Base-by-base conservation (phyloP, 2,329 filamentous ascomycete species). In the Knoxdaviesia proteae region DNA sequence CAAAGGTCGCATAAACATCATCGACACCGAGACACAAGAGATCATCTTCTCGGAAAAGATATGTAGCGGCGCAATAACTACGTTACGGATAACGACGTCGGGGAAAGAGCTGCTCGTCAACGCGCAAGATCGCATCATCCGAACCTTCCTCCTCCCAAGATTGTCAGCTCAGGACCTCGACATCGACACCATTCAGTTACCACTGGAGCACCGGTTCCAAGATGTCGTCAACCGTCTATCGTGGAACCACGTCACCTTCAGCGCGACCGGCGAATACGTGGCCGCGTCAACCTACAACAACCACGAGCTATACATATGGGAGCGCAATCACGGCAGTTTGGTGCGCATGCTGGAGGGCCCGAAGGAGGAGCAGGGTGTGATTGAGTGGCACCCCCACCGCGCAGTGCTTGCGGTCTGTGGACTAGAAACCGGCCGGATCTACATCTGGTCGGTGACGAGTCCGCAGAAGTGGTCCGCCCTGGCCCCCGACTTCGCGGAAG, bases 241-340 rank as follows among this genome's bases (percentile, higher is more conserved):
- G 6, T 98, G 90, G 90, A 98, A 96, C 54, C 86, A 94, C 54
- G 87, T 94, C 45, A 86, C 87, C 0, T 96, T 98, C 57, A 93
- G 84, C 53, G 80, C 84, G 1, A 90, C 83, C 0, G 87, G 86
- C 42, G 90, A 98, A 59, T 96, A 96, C 56, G 86, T 98, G 36
- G 86, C 86, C 30, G 90, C 92, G 0, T 93, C 86, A 31, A 96
- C 90, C 2, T 94, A 86, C 58, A 96, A 96, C 68, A 98, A 98
- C 54, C 87, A 94, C 52, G 88, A 98, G 59, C 82, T 98, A 48
- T 96, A 96, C 60, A 87, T 96, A 32, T 96, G 88, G 90, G 90
- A 98, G 61, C 77, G 90, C 43, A 81, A 80, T 44, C 84, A 92
- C 53, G 90, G 90, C 41, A 94, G 84, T 59, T 64, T 98, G 45